Percentiles rank a stretch among this genome's conserved stretches.
These are phyloP conservation scores for Iberis amara DNA, from an alignment of 441 rosid genomes.

Conservation along the genomic window DNA sequence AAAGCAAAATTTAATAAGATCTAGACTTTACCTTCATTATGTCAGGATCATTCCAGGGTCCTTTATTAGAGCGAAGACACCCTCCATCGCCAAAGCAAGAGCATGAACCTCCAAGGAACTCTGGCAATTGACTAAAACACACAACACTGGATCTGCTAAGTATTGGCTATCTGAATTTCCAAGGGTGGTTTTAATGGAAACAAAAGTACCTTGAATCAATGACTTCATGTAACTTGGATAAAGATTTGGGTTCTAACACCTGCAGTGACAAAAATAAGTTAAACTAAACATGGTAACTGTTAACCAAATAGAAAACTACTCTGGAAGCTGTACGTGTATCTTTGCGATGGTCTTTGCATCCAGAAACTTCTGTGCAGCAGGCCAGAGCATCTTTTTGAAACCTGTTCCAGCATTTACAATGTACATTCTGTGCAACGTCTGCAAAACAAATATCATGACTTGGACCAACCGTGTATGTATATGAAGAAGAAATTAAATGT, in stretches of 20 bases:
- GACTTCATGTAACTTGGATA: conserved; percentile 67
- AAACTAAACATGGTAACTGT: conserved; percentile 16
- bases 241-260: conserved; percentile 82
- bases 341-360: conserved; percentile 77
- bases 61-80: conserved; percentile 86
- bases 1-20: conserved; percentile 1
- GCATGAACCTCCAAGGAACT: conserved; percentile 94
- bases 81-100: conserved; percentile 79
- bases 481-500: conserved; percentile 15
- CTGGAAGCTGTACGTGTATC: conserved; percentile 55
- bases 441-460: conserved; percentile 26
- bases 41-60: conserved; percentile 92
- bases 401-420: conserved; percentile 93
- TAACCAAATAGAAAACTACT: conserved; percentile 13
- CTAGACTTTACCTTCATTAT: conserved; percentile 67
- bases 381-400: conserved; percentile 97
- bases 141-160: conserved; percentile 16
- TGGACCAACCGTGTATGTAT: conserved; percentile 17
- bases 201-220: conserved; percentile 65
- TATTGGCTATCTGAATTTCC: conserved; percentile 1
- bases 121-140: conserved; percentile 81
- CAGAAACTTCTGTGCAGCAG: conserved; percentile 92
- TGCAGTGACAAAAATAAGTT: conserved; percentile 33
- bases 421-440: conserved; percentile 88
- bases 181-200: conserved; percentile 19